Base-by-base conservation (phyloP, 768 basidiomycete species). In the Mycena rebaudengoi region DNA sequence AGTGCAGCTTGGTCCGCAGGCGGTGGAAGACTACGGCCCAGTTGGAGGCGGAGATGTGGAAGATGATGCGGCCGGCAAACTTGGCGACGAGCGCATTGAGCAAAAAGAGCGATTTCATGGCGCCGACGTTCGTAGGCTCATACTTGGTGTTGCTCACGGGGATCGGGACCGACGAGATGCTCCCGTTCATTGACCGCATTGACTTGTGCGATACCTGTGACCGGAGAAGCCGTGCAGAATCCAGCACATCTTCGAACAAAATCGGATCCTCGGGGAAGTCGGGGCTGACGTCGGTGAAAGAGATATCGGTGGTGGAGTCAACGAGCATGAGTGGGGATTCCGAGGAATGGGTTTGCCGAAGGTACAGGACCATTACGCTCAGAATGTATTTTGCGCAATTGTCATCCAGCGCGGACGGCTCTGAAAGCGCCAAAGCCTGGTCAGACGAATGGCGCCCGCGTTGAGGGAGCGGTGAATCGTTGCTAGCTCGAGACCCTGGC, bases 21-120 rank as follows among this genome's bases (percentile, higher is more conserved):
- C 93, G 84, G 21, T 82, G 75, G 68, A 91, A 88, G 16, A 97
- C 90, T 8, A 92, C 85, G 52, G 77, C 74, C 94, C 95, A 98
- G 74, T 97, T 96, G 13, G 91, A 91, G 1, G 92, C 90, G 2
- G 95, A 95, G 18, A 98, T 83, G 71, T 91, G 90, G 71, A 91
- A 95, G 26, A 97, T 85, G 64, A 96, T 88, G 49, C 90, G 86
- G 12, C 92, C 91, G 21, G 91, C 85, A 68, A 85, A 92, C 71
- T 89, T 88, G 54, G 86, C 83, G 62, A 94, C 88, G 25, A 91
- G 79, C 21, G 80, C 78, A 64, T 86, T 88, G 51, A 93, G 80
- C 7, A 88, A 80, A 54, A 81, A 73, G 1, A 84, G 71, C 0
- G 86, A 88, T 58, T 82, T 84, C 33, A 87, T 77, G 18, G 89